Evolutionary conservation across 2,329 filamentous ascomycete genomes (phyloP).

Genomic region (Fusarium keratoplasticum): DNA sequence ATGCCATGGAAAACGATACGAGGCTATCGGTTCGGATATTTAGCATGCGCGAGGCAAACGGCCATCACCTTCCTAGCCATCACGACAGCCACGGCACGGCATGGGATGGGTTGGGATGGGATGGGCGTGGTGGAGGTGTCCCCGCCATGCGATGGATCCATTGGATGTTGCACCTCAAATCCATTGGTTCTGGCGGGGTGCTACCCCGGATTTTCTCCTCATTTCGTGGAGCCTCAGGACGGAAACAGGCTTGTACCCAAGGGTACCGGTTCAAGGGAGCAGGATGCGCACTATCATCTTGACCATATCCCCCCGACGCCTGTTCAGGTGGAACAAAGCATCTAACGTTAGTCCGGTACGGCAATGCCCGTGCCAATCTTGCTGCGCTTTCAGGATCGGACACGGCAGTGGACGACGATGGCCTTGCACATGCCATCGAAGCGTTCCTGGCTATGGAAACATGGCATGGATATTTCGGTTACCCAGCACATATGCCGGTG

Average conservation of each 20-base stretch:
- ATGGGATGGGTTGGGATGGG: neutral
- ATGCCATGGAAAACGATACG: neutral
- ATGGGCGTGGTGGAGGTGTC: neutral
- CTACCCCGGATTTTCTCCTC: constrained; percentile 15
- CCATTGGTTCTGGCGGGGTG: neutral
- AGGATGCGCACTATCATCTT: neutral
- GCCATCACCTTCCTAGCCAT: neutral
- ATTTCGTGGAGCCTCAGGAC: constrained; percentile 10
- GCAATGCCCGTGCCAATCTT: neutral
- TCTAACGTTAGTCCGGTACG: neutral
- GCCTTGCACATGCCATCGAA: neutral
- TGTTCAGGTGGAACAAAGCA: neutral
- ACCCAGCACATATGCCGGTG: neutral
- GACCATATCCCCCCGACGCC: neutral
- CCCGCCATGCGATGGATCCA: neutral
- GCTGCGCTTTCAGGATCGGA: neutral
- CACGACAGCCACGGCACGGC: neutral
- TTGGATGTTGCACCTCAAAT: neutral
- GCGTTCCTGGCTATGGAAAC: neutral
- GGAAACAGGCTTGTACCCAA: neutral
- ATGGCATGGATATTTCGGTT: neutral
- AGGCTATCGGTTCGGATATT: neutral
- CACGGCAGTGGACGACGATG: neutral
- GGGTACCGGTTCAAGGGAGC: constrained; percentile 2
- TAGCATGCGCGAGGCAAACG: neutral